These are phyloP conservation scores for Pseudovirgaria hyperparasitica DNA, from an alignment of 2,329 filamentous ascomycete genomes.

Conservation along the genomic window DNA sequence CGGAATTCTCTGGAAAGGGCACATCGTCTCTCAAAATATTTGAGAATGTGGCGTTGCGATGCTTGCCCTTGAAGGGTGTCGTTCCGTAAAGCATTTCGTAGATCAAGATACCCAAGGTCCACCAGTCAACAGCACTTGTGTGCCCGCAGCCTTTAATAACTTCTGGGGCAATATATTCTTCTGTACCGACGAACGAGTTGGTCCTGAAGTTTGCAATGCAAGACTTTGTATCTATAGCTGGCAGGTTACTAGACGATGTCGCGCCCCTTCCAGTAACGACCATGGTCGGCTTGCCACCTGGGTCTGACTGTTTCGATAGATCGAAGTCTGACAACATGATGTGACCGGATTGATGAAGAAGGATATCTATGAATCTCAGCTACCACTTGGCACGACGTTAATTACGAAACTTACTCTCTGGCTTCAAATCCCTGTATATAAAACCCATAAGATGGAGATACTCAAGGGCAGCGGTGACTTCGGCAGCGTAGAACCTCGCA, in stretches of 20 bases:
- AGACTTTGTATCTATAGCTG: slow-evolving; percentile 96
- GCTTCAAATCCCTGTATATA: slow-evolving; percentile 95
- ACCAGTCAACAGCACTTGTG: slow-evolving; percentile 98
- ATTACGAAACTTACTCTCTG: slow-evolving; percentile 59
- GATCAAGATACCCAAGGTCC: slow-evolving; percentile 92
- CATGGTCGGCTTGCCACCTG: slow-evolving; percentile 94
- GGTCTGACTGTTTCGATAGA: slow-evolving; percentile 91
- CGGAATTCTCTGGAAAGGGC: slow-evolving; percentile 81
- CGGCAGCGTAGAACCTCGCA: slow-evolving; percentile 90
- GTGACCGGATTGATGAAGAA: slow-evolving; percentile 96
- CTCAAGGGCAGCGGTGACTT: slow-evolving; percentile 91
- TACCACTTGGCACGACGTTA: slow-evolving; percentile 4
- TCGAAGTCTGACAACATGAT: slow-evolving; percentile 99
- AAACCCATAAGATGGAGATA: slow-evolving; percentile 99
- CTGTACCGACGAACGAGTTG: slow-evolving; percentile 95
- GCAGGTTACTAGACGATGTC: slow-evolving; percentile 71
- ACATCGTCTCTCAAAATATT: slow-evolving; percentile 95
- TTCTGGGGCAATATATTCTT: slow-evolving; percentile 97
- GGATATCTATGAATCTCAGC: slow-evolving; percentile 58
- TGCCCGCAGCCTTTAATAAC: slow-evolving; percentile 98
- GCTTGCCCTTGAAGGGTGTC: slow-evolving; percentile 98
- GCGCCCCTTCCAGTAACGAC: slow-evolving; percentile 79
- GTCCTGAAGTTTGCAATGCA: slow-evolving; percentile 98
- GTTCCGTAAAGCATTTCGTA: slow-evolving; percentile 99
- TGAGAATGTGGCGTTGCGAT: slow-evolving; percentile 92